Conservation (phyloP, 2,329 filamentous ascomycete genomes). For the Claviceps africana region DNA sequence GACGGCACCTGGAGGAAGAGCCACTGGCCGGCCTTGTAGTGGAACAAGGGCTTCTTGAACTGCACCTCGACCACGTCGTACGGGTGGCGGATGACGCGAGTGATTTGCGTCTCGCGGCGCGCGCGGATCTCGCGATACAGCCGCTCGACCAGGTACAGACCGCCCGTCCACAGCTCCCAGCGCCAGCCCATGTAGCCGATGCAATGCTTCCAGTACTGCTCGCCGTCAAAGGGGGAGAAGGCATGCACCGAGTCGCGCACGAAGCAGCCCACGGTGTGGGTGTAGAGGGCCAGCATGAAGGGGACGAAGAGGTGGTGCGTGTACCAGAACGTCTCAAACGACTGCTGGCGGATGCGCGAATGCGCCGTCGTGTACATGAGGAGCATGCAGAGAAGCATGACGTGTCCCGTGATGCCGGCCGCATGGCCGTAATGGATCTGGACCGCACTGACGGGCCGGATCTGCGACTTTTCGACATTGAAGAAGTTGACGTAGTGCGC, state of each 20-base stretch:
- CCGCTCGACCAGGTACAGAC: conserved; percentile 73
- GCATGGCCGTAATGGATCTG: conserved; percentile 85
- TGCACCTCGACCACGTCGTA: conserved; percentile 97
- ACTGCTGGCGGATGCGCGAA: conserved; percentile 85
- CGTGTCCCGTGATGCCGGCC: conserved; percentile 85
- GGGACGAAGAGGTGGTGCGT: conserved; percentile 97
- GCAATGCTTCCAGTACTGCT: conserved; percentile 79
- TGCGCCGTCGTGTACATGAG: conserved; percentile 96
- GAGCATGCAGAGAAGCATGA: conserved; percentile 98
- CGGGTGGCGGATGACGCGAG: conserved; percentile 86
- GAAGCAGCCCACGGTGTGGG: conserved; percentile 91
- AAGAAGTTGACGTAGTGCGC: conserved; percentile 97
- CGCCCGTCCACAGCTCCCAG: conserved; percentile 84
- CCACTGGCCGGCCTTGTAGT: conserved; percentile 97
- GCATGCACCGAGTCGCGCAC: conserved; percentile 65
- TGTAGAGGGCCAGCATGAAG: conserved; percentile 86
- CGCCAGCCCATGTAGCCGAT: conserved; percentile 93
- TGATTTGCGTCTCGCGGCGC: conserved; percentile 73
- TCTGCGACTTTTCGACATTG: conserved; percentile 77
- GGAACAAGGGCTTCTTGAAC: conserved; percentile 91
- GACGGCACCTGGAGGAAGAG: conserved; percentile 88
- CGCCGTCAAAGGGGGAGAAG: conserved; percentile 72
- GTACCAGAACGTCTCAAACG: conserved; percentile 98
- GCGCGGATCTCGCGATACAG: conserved; percentile 83
- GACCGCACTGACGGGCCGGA: conserved; percentile 66